Base-by-base conservation (phyloP, 2,329 filamentous ascomycete genomes). In the Sarocladiaceae sp. region DNA sequence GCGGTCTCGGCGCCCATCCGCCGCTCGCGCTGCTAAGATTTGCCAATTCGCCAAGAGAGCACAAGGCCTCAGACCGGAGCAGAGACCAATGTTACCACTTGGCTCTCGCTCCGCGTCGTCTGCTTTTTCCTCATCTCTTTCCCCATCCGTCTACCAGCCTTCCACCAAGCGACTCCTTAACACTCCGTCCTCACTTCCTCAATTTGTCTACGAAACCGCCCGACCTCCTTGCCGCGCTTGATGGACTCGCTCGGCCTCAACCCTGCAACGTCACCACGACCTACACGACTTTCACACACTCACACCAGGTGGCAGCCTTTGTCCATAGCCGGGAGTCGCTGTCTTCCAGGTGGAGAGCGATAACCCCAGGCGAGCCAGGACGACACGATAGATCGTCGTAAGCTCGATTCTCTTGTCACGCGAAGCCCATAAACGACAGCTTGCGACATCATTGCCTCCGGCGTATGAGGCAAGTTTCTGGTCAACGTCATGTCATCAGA, bases 1-100 rank as follows among this genome's bases (percentile, higher is more conserved):
- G 61, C 61, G 57, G 62, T 63, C 61, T 63, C 60, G 61, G 60
- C 61, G 59, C 57, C 56, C 58, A 56, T 59, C 61, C 56, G 57
- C 33, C 31, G 47, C 31, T 50, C 29, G 47, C 31, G 47, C 29
- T 62, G 58, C 60, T 62, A 62, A 62, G 60, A 63, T 63, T 63
- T 63, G 61, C 61, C 61, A 63, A 63, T 60, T 50, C 59, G 58
- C 57, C 59, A 63, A 62, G 63, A 50, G 47, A 50, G 29, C 20
- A 25, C 47, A 50, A 36, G 59, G 54, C 59, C 57, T 62, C 59
- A 57, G 59, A 63, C 47, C 28, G 29, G 28, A 18, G 26, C 20
- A 50, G 29, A 50, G 33, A 22, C 47, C 47, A 37, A 37, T 50
- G 47, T 28, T 36, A 26, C 33, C 29, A 26, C 31, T 50, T 26